Percentiles rank a stretch among this genome's conserved stretches.
phyloP scores from a whole-genome alignment of 1,139 yeast genomes.

The Candida anutae region DNA sequence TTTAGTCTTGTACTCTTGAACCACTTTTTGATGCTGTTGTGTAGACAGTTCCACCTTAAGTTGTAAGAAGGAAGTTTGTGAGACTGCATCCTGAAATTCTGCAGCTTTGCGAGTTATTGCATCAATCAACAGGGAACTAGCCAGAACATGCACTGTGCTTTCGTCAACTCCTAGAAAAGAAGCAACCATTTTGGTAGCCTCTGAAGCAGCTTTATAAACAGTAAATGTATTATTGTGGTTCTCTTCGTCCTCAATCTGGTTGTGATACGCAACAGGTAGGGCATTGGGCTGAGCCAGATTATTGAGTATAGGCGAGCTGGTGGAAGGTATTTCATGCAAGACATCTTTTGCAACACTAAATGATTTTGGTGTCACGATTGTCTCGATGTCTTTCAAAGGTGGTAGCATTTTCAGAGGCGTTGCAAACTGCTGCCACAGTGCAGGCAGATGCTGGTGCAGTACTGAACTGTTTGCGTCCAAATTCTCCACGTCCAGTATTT shows the following conservation, averaged over 20 bases:
- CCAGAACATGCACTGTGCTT: conserved; percentile 11
- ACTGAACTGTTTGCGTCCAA: too few species aligned
- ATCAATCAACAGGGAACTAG: conserved; percentile 15
- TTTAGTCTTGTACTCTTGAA: conserved; percentile 9
- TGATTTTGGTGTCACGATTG: conserved; percentile 35
- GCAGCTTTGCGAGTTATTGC: conserved; percentile 36
- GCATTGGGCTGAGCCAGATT: conserved; percentile 1
- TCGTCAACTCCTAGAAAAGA: conserved; percentile 30
- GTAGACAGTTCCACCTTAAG: conserved; percentile 48
- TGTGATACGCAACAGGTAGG: background rate
- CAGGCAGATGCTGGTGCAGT: too few species aligned
- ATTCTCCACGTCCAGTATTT: too few species aligned
- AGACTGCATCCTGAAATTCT: conserved; percentile 41
- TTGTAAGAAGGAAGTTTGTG: conserved; percentile 45
- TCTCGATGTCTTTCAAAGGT: conserved; percentile 37
- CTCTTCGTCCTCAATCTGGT: background rate
- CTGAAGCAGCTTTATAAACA: too few species aligned
- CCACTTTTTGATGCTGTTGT: conserved; percentile 15
- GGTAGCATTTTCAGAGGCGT: conserved; percentile 40
- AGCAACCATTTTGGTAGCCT: conserved; percentile 10
- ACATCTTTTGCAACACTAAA: conserved; percentile 34
- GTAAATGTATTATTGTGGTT: too few species aligned
- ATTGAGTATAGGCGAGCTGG: conserved; percentile 13
- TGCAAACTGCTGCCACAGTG: conserved; percentile 16
- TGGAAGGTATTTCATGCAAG: conserved; percentile 5